These are phyloP conservation scores for Suillus plorans DNA, from an alignment of 768 basidiomycete species.

Conservation along the genomic window DNA sequence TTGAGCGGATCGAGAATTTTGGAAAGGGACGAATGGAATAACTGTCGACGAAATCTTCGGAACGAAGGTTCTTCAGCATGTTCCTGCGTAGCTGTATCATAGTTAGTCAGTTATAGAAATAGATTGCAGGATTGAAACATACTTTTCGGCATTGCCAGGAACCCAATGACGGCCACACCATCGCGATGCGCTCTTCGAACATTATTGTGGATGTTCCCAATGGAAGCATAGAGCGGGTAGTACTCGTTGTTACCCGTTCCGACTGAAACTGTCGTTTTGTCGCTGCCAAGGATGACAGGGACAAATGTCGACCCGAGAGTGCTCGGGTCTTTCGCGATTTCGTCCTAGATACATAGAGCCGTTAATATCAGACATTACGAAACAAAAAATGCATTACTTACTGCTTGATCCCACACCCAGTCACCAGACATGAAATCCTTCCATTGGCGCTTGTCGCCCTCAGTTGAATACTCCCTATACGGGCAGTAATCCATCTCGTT, in stretches of 20 bases:
- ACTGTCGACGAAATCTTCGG: too few species aligned
- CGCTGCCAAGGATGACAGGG: constrained; percentile 23
- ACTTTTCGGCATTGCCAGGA: too few species aligned
- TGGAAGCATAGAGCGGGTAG: constrained; percentile 22
- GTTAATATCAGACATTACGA: background rate
- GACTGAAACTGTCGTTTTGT: constrained; percentile 30
- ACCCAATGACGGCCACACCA: too few species aligned
- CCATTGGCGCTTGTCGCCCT: background rate
- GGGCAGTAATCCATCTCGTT: background rate
- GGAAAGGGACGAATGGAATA: too few species aligned
- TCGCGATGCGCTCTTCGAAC: too few species aligned
- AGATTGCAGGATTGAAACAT: too few species aligned
- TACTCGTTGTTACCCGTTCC: constrained; percentile 24
- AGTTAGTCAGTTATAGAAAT: too few species aligned
- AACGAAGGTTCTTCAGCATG: too few species aligned
- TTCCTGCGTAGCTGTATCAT: too few species aligned
- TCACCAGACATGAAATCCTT: background rate
- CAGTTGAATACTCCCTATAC: too few species aligned
- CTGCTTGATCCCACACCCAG: background rate
- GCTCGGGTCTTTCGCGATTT: constrained; percentile 17
- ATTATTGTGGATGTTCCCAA: constrained; percentile 22
- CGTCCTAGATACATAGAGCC: constrained; percentile 18
- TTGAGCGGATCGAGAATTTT: too few species aligned
- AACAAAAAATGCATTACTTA: background rate
- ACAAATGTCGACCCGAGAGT: constrained; percentile 20